Evolutionary conservation across 1,284 basidiomycete species (phyloP), one percentile per base, ranked within the genome.

Genomic region (Moesziomyces sp.): DNA sequence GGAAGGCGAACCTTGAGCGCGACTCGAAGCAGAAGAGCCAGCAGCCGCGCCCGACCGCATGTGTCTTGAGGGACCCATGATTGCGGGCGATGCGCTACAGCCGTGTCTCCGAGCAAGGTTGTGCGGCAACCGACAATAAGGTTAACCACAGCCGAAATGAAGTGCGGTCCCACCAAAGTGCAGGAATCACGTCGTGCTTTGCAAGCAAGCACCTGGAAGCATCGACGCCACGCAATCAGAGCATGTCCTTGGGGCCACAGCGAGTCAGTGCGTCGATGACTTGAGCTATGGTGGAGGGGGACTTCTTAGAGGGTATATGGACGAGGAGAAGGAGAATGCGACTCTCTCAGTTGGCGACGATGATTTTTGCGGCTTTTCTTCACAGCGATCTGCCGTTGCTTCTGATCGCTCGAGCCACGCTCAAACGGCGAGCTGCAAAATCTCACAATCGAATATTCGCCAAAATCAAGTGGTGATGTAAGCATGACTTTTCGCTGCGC

Each of bases 51-150:
- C 43, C 4, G 52, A 45, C 10, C 64, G 48, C 14, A 55, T 69
- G 59, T 63, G 59, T 69, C 66, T 63, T 24, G 66, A 69, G 6
- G 66, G 66, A 5, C 66, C 66, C 66, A 69, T 69, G n/a, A 13
- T 52, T 50, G 46, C 35, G 7, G 18, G 16, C 11, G 5, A 40
- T 21, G 30, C 43, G 21, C 51, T 40, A 21, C 48, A 52, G 49
- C 24, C 30, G 19, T 11, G 11, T 26, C n/a, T 38, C 45, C 26
- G n/a, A 24, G 33, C 24, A 18, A 60, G 38, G 21, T 23, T 28
- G 46, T 52, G 52, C 35, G n/a, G 47, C 30, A 30, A 48, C 23
- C 14, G 42, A 57, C 47, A 51, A 58, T 21, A 55, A 51, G 47
- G 46, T 55, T 26, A 23, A 40, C 26, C 18, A 23, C 33, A 40